Conservation (phyloP, 768 basidiomycete species). For the Coprinellus micaceus region DNA sequence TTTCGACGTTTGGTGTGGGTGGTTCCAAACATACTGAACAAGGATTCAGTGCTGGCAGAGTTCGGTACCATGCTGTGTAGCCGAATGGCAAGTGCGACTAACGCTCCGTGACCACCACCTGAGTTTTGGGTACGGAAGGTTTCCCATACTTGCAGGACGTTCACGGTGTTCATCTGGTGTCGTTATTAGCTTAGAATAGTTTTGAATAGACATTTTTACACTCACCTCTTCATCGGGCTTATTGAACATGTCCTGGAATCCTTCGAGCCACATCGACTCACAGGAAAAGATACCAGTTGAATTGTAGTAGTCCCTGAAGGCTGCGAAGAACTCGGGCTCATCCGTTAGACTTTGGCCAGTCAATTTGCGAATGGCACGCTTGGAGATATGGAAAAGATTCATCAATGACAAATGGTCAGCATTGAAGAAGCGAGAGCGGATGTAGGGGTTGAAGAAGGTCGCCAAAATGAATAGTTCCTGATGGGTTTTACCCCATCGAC, state of each 20-base stretch:
- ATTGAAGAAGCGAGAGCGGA: slow-evolving; percentile 3
- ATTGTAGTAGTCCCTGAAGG: neutral
- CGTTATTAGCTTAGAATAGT: neutral
- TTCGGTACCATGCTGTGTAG: slow-evolving; percentile 24
- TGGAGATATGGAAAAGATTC: slow-evolving; percentile 7
- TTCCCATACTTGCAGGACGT: neutral
- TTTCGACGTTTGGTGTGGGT: slow-evolving; percentile 26
- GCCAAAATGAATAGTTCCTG: slow-evolving; percentile 33
- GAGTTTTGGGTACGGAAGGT: slow-evolving; percentile 3
- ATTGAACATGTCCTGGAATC: neutral
- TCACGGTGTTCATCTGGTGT: neutral
- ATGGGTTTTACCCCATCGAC: slow-evolving; percentile 29
- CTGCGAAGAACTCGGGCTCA: neutral
- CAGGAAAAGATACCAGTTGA: neutral
- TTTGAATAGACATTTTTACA: neutral
- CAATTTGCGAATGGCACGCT: slow-evolving; percentile 1
- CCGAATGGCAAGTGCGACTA: slow-evolving; percentile 18
- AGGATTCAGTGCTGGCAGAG: slow-evolving; percentile 25
- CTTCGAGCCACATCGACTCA: neutral
- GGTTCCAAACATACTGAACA: slow-evolving; percentile 24
- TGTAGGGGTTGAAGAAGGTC: slow-evolving; percentile 31
- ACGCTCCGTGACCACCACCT: slow-evolving; percentile 1
- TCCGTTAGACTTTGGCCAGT: neutral
- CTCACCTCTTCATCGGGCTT: slow-evolving; percentile 6
- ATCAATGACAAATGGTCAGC: slow-evolving; percentile 1